A percentile compares a stretch with the other conserved stretches of the same genome.
Conservation (phyloP, 192 early-diverging fungal genomes). For the Backusella luteola region DNA sequence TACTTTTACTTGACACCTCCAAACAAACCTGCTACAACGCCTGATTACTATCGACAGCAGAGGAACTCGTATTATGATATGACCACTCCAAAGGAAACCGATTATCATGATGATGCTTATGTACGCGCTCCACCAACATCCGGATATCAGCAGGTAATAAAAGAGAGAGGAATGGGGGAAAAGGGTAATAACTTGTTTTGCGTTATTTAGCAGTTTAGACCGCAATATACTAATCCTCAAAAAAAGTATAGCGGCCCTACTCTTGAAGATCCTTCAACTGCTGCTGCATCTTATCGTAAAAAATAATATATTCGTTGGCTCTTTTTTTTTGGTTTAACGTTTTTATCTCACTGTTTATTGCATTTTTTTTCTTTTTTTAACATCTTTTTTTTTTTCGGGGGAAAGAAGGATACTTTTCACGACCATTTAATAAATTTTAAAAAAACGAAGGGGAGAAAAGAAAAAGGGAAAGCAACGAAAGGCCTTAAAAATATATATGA, state of each 20-base stretch:
- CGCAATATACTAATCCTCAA: background rate
- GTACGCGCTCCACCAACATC: background rate
- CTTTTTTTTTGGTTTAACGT: background rate
- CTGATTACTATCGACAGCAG: background rate
- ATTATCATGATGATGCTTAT: background rate
- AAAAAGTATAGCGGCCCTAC: conserved; percentile 22
- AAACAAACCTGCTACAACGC: background rate
- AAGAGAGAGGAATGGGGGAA: too few species aligned
- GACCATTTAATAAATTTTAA: background rate
- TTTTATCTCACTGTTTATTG: background rate
- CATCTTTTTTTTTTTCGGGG: background rate
- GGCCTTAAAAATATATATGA: background rate
- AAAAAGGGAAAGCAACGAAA: background rate
- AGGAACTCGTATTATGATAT: conserved; percentile 11
- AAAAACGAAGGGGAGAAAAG: background rate
- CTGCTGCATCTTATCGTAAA: conserved; percentile 28
- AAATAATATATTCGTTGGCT: conserved; percentile 4
- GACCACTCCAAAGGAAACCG: background rate
- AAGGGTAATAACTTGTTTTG: background rate
- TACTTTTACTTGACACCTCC: background rate
- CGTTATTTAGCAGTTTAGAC: background rate
- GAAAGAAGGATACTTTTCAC: background rate
- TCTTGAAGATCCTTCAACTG: conserved; percentile 32
- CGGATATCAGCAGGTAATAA: conserved; percentile 1
- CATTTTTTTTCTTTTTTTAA: background rate